Conservation (phyloP, 179 eudicot genomes). For the Actinidia polygama region DNA sequence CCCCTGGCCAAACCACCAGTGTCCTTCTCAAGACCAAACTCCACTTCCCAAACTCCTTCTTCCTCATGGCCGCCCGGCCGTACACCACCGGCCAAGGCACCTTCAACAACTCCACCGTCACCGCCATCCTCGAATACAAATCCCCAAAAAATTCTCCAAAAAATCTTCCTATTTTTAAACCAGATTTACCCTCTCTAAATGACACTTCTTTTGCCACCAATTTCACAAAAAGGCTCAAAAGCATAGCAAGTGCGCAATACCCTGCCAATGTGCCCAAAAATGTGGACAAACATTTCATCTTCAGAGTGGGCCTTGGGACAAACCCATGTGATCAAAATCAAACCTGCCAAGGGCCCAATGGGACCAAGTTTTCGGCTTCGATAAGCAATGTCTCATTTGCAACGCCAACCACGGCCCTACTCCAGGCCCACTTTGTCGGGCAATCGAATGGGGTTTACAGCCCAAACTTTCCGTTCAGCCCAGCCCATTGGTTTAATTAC, state of each 20-base stretch:
- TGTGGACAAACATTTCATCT: conserved; percentile 38
- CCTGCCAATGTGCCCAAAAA: conserved; percentile 50
- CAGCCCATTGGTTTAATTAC: conserved; percentile 33
- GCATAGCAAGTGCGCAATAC: conserved; percentile 32
- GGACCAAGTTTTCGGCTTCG: conserved; percentile 42
- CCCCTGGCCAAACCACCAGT: conserved; percentile 69
- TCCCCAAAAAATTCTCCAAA: conserved; percentile 14
- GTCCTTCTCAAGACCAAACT: conserved; percentile 51
- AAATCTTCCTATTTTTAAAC: conserved; percentile 37
- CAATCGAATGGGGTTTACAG: conserved; percentile 33
- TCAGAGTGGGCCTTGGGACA: conserved; percentile 50
- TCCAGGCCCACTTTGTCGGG: conserved; percentile 42
- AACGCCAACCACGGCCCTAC: conserved; percentile 37
- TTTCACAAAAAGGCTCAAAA: conserved; percentile 28
- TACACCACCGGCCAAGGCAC: conserved; percentile 53
- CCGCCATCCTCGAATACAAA: conserved; percentile 52
- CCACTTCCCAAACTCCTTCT: conserved; percentile 34
- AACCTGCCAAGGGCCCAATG: conserved; percentile 49
- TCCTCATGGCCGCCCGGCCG: conserved; percentile 55
- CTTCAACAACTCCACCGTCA: conserved; percentile 57
- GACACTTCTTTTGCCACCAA: conserved; percentile 39
- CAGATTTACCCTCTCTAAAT: conserved; percentile 38
- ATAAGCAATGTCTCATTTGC: conserved; percentile 38
- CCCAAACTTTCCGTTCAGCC: conserved; percentile 33
- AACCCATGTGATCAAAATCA: conserved; percentile 37